Base-by-base conservation (phyloP, 352 stramenopile genomes). In the Phytophthora pluvialis region DNA sequence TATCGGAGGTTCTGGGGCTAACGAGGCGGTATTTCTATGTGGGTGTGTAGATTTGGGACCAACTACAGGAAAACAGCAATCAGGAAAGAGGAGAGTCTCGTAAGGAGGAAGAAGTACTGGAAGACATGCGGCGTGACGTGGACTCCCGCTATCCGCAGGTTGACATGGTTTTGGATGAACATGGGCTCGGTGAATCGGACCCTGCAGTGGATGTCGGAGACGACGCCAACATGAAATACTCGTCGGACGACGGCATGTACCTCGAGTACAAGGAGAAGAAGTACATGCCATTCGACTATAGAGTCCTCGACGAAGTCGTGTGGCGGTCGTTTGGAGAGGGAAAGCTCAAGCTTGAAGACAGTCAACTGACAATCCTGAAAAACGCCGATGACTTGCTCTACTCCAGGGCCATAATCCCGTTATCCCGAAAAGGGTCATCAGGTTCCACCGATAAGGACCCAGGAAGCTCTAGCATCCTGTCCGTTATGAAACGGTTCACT, bases 181-280 rank as follows among this genome's bases (percentile, higher is more conserved):
- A 70, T 15, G 56, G 59, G 4, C 21, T 78, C 6, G 36, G 68
- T 21, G 62, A 68, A 46, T 36, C 56, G 1, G 60, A 64, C n/a
- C 50, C 70, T 1, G 59, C 36, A 1, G 52, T 69, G 25, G 31
- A 64, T 38, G n/a, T 52, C 33, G 46, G 26, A 15, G 64, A 63
- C 0, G 55, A 71, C 40, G 49, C 46, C 8, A 65, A 64, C 36
- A 71, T 70, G 16, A 77, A 70, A 45, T 72, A 53, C 33, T 72
- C 69, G 11, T 40, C 42, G 12, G 48, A 29, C 21, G 51, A 67
- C 21, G 70, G 72, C 25, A 70, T 77, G 62, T 73, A 73, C 21
- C 48, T 77, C 15, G 59, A 70, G 46, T 66, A 70, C 35, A 77
- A 70, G 31, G 70, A 79, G 58, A 73, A 75, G 40, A 71, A 77